Base-by-base conservation (phyloP, 441 rosid genomes). In the Mallotus repandus region DNA sequence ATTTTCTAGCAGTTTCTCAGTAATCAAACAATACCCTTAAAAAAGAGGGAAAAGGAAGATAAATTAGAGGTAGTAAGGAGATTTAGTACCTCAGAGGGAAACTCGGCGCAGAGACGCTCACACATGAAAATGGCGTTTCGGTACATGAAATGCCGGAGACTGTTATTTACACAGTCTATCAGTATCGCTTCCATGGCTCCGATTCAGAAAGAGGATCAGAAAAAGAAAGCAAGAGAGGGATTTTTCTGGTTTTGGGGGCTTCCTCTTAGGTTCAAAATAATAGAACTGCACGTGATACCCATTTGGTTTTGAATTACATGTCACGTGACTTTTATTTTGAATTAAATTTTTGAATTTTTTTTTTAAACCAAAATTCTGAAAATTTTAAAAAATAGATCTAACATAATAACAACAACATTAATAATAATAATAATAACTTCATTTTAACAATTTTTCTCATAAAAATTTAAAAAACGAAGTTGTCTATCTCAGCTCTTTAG, bases 41-140 rank as follows among this genome's bases (percentile, higher is more conserved):
- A 49, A 2, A 18, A 11, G 25, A 41, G 49, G 21, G 19, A 72
- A 59, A 21, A 58, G 15, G 49, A 38, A 66, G 29, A 46, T 10
- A 45, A 60, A 71, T 71, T 16, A 35, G 13, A 29, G 56, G 0
- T 61, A 16, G 25, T 16, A 22, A 60, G 53, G 43, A 11, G 35
- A 61, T 25, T 43, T 54, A 41, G 19, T 54, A 96, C 99, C 97
- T 96, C 97, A 15, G 97, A 85, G 22, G 97, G 97, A 77, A 89
- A 96, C 88, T 96, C 98, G 15, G 98, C 96, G 72, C 93, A 91
- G 79, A 96, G 96, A 65, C 97, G 96, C 80, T 96, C 99, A 77
- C 98, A 93, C 86, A 93, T 85, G 84, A 96, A 96, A 76, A 90
- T 88, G 81, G 98, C 93, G 84, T 96, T 96, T 29, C 83, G 86